A percentile compares a stretch with the other conserved stretches of the same genome.
phyloP scores from a whole-genome alignment of 2,329 filamentous ascomycete species.

The Neofusicoccum sp. region DNA sequence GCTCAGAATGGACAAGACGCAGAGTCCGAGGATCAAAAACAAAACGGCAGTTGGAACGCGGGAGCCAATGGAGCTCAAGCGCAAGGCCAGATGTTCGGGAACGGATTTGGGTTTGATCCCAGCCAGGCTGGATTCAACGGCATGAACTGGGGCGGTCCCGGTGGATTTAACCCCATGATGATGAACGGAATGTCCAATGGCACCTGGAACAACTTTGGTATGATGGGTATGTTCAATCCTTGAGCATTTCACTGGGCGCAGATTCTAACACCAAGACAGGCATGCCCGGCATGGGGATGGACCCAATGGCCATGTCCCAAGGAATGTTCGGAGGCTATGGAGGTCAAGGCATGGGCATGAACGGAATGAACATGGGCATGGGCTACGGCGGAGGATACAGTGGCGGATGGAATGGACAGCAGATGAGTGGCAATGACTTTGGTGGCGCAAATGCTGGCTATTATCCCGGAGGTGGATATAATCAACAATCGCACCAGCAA shows the following conservation, averaged over 20 bases:
- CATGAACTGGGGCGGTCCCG: slow-evolving; percentile 62
- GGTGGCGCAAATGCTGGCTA: slow-evolving; percentile 58
- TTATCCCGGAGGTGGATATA: slow-evolving; percentile 56
- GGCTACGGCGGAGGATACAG: slow-evolving; percentile 69
- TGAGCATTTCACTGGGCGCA: slow-evolving; percentile 27
- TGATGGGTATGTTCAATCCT: slow-evolving; percentile 75
- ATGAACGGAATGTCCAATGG: slow-evolving; percentile 47
- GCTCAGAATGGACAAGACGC: slow-evolving; percentile 18
- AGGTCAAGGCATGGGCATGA: slow-evolving; percentile 77
- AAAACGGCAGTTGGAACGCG: slow-evolving; percentile 28
- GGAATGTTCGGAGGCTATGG: slow-evolving; percentile 79
- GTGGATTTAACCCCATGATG: slow-evolving; percentile 74
- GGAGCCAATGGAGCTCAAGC: slow-evolving; percentile 27
- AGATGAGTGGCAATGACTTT: slow-evolving; percentile 71
- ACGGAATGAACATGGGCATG: slow-evolving; percentile 73
- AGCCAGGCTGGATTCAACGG: slow-evolving; percentile 54
- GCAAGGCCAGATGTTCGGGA: slow-evolving; percentile 33
- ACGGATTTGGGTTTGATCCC: slow-evolving; percentile 49
- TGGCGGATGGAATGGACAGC: slow-evolving; percentile 68
- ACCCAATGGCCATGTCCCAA: slow-evolving; percentile 74
- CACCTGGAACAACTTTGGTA: slow-evolving; percentile 80
- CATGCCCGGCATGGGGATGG: slow-evolving; percentile 85
- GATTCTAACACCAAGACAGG: slow-evolving; percentile 45
- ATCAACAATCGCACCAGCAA: slow-evolving; percentile 50
- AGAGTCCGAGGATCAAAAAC: slow-evolving; percentile 23